phyloP scores from a whole-genome alignment of 371 early-diverging fungal genomes.

The Dinochytrium kinnereticum region DNA sequence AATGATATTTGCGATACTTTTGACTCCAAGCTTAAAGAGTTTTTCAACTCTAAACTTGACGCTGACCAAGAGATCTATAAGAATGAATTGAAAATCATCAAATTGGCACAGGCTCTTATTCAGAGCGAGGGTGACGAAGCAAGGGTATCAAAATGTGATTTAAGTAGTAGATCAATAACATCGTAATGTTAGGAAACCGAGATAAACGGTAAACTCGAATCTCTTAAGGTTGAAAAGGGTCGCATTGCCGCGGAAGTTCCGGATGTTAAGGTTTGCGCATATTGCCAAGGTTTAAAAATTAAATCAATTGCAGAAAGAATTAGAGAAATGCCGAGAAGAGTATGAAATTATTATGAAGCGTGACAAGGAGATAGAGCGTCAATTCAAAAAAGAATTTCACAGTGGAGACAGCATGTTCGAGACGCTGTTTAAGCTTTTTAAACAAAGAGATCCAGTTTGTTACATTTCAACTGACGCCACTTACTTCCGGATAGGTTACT shows the following conservation, averaged over 20 bases:
- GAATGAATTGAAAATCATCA: constrained; percentile 53
- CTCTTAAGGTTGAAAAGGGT: constrained; percentile 45
- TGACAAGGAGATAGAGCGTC: constrained; percentile 60
- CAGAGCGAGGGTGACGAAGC: constrained; percentile 48
- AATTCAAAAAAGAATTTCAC: constrained; percentile 56
- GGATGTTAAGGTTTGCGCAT: constrained; percentile 54
- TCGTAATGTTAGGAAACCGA: constrained; percentile 39
- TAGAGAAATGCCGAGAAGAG: constrained; percentile 54
- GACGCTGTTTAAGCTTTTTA: constrained; percentile 49
- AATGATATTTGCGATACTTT: constrained; percentile 54
- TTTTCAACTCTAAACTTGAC: constrained; percentile 45
- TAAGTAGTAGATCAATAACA: no score
- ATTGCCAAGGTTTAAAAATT: background rate
- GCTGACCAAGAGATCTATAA: constrained; percentile 53
- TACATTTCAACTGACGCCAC: no score
- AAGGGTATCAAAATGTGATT: constrained; percentile 21
- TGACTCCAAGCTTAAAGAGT: constrained; percentile 47
- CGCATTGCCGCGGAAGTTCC: constrained; percentile 50
- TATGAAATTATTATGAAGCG: constrained; percentile 46
- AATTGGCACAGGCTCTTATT: constrained; percentile 42
- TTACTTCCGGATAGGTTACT: background rate
- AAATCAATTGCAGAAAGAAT: constrained; percentile 46
- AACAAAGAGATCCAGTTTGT: constrained; percentile 42
- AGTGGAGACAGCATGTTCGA: constrained; percentile 45
- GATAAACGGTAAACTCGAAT: constrained; percentile 41